These are phyloP conservation scores for Calonectria hawksworthii DNA, from an alignment of 2,329 filamentous ascomycete species.

Conservation along the genomic window DNA sequence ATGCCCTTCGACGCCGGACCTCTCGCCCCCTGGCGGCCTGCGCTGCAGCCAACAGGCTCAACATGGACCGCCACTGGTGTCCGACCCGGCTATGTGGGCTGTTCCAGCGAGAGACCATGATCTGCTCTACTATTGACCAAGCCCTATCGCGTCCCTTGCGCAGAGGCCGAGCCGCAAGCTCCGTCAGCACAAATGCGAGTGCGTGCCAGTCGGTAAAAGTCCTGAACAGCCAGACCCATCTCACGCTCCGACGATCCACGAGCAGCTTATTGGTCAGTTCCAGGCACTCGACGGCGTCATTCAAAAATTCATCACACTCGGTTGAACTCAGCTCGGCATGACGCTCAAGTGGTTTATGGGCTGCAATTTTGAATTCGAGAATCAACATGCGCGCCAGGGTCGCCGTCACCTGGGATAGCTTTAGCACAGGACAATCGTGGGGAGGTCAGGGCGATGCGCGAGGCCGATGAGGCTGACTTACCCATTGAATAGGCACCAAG, in stretches of 20 bases:
- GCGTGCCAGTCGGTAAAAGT: not conserved
- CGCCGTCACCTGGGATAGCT: not conserved
- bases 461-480: no score
- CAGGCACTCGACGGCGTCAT: not conserved
- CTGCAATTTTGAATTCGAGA: not conserved
- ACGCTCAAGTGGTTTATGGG: not conserved
- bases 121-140: not conserved
- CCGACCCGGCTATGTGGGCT: not conserved
- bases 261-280: not conserved
- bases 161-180: not conserved
- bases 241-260: not conserved
- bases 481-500: not conserved
- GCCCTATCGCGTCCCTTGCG: not conserved
- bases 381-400: not conserved
- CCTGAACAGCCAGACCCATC: slow-evolving; percentile 2
- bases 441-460: no score
- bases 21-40: not conserved
- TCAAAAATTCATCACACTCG: not conserved
- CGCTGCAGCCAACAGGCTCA: not conserved
- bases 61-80: not conserved
- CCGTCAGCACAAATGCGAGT: not conserved
- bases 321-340: not conserved
- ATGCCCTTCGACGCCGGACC: not conserved
- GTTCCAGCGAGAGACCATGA: not conserved
- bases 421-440: not conserved